Evolutionary conservation across 306 rosid genomes (phyloP).

Genomic region (Cyclanthera cordifolia): DNA sequence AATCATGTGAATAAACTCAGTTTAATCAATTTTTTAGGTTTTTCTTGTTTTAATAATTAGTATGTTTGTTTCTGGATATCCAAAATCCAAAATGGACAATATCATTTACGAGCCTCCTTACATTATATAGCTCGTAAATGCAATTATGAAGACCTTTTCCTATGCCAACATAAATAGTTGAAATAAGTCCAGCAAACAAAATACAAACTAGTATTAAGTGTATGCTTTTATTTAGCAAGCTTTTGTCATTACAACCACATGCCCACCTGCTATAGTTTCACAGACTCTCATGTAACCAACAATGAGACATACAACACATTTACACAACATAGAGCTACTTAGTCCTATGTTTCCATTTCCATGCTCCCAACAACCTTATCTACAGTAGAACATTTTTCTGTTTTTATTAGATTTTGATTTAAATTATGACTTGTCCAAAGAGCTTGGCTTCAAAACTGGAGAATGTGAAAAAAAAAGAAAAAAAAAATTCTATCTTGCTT

Average conservation of each 20-base stretch:
- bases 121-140: not conserved
- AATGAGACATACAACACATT: not conserved
- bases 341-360: not conserved
- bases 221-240: not conserved
- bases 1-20: too few species aligned
- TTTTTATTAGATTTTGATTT: not conserved
- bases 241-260: not conserved
- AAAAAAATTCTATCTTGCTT: constrained; percentile 63
- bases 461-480: too few species aligned
- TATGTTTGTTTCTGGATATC: too few species aligned
- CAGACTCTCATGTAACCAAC: not conserved
- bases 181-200: not conserved
- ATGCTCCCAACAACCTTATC: not conserved
- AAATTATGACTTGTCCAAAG: constrained; percentile 1
- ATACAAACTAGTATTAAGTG: not conserved
- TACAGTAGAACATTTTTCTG: not conserved
- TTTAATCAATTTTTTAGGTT: too few species aligned
- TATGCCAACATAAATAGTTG: not conserved
- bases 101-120: too few species aligned
- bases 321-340: not conserved
- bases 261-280: not conserved
- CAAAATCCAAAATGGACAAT: too few species aligned
- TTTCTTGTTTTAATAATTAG: too few species aligned
- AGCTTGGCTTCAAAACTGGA: constrained; percentile 24
- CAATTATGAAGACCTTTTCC: not conserved